Conservation (phyloP, 2,329 filamentous ascomycete genomes). For the Ophiostoma australiae region DNA sequence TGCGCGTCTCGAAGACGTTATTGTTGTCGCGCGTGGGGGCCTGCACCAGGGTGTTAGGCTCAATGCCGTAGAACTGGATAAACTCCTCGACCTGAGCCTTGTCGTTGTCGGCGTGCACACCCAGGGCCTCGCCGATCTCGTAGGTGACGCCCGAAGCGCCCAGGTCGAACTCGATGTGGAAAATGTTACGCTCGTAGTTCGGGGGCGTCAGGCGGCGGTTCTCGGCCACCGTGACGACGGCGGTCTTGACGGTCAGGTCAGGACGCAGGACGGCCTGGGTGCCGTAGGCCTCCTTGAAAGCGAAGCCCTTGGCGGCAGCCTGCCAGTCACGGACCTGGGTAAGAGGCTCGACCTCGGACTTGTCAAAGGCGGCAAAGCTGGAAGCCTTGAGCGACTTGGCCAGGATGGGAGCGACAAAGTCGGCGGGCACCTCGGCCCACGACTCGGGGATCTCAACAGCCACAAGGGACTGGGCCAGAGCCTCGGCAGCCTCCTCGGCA, state of each 20-base stretch:
- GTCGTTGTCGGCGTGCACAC: conserved; percentile 94
- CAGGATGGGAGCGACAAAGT: conserved; percentile 50
- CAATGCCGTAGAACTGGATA: conserved; percentile 82
- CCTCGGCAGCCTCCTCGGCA: conserved; percentile 51
- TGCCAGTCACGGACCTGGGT: conserved; percentile 70
- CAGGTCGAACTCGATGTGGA: conserved; percentile 98
- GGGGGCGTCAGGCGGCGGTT: conserved; percentile 84
- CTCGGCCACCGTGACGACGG: conserved; percentile 85
- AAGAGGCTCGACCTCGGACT: conserved; percentile 65
- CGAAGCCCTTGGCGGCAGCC: conserved; percentile 76
- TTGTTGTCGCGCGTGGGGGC: conserved; percentile 79
- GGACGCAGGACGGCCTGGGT: conserved; percentile 71
- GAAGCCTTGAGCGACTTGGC: conserved; percentile 64
- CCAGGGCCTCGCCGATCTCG: conserved; percentile 94
- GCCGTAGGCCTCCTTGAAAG: conserved; percentile 90
- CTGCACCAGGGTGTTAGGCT: conserved; percentile 80
- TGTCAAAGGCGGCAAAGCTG: conserved; percentile 78
- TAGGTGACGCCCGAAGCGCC: conserved; percentile 88
- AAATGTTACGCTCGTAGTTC: conserved; percentile 96
- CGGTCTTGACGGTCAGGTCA: conserved; percentile 80
- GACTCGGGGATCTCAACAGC: conserved; percentile 68
- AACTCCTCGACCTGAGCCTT: conserved; percentile 72
- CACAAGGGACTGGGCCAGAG: conserved; percentile 64
- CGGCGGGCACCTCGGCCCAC: conserved; percentile 69
- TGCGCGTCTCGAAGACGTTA: conserved; percentile 73